Conservation (phyloP, 1,139 yeast species). For the Casaregolazyma suthepensis region DNA sequence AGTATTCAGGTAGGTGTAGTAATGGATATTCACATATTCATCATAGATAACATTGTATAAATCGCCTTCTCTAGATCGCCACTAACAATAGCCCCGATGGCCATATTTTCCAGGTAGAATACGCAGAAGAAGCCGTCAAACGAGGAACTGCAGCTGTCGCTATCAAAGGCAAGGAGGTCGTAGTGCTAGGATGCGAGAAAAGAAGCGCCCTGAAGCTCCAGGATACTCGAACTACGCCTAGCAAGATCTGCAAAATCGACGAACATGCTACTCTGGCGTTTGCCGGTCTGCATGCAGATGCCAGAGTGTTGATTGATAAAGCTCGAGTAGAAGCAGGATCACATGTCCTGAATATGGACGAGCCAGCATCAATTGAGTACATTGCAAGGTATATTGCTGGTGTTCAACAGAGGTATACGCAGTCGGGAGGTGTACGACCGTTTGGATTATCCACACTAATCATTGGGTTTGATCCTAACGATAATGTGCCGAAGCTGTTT, state of each 20-base stretch:
- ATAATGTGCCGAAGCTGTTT: constrained; percentile 71
- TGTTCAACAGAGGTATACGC: constrained; percentile 96
- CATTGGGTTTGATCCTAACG: constrained; percentile 92
- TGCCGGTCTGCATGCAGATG: constrained; percentile 98
- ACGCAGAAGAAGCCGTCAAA: constrained; percentile 96
- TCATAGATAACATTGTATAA: background rate
- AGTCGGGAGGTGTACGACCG: constrained; percentile 94
- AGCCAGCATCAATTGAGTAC: constrained; percentile 87
- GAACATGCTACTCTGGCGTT: constrained; percentile 87
- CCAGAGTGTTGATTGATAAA: constrained; percentile 87
- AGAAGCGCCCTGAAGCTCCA: constrained; percentile 91
- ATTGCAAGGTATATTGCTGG: constrained; percentile 94
- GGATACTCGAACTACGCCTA: constrained; percentile 93
- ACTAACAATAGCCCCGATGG: constrained; percentile 76
- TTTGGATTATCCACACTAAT: constrained; percentile 91
- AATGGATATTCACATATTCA: too few relatives aligned
- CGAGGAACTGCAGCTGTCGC: constrained; percentile 99
- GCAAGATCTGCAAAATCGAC: constrained; percentile 87
- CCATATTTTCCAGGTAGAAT: constrained; percentile 97
- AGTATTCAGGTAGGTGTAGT: constrained; percentile 74
- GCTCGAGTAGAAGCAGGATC: constrained; percentile 97
- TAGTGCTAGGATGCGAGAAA: constrained; percentile 94
- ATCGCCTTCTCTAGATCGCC: constrained; percentile 18
- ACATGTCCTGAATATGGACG: constrained; percentile 89
- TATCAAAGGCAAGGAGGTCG: constrained; percentile 81